phyloP scores from a whole-genome alignment of 768 basidiomycete genomes.

The Boletus sensibilis region DNA sequence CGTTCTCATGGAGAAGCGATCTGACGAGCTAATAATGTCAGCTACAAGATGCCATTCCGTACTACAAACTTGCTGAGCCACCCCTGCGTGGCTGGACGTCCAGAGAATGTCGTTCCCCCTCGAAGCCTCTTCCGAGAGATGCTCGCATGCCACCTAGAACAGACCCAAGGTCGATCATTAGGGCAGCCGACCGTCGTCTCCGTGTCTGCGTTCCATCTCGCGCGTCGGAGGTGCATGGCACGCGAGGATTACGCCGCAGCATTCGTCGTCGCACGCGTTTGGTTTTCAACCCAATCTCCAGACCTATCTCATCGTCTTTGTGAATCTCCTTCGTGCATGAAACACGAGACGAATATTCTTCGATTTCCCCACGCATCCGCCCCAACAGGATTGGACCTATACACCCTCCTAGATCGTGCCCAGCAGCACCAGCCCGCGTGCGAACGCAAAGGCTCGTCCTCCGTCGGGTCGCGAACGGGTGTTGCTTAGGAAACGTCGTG shows the following conservation, averaged over 20 bases:
- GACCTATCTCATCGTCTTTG: conserved; percentile 42
- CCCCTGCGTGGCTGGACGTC: conserved; percentile 17
- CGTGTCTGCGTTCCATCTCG: conserved; percentile 39
- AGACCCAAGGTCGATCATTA: conserved; percentile 14
- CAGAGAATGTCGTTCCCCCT: conserved; percentile 32
- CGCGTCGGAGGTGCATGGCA: conserved; percentile 45
- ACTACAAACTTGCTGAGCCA: conserved; percentile 20
- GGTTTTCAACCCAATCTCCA: conserved; percentile 33
- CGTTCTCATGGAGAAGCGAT: conserved; percentile 36
- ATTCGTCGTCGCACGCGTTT: conserved; percentile 31
- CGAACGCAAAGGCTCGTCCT: background rate
- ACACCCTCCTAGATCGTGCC: conserved; percentile 19
- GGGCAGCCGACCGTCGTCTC: conserved; percentile 29
- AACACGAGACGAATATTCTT: conserved; percentile 20
- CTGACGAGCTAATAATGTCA: conserved; percentile 39
- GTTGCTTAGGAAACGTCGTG: conserved; percentile 84
- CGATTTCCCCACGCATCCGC: conserved; percentile 26
- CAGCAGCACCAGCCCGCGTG: background rate
- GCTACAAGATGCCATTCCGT: conserved; percentile 46
- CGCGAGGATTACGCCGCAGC: conserved; percentile 49
- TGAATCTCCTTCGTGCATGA: conserved; percentile 38
- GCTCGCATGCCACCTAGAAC: conserved; percentile 34
- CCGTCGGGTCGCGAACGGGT: conserved; percentile 83
- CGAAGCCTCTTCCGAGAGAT: conserved; percentile 48
- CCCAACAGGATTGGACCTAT: conserved; percentile 15